Conservation (phyloP, 2,329 filamentous ascomycete species). For the Massarina eburnea region DNA sequence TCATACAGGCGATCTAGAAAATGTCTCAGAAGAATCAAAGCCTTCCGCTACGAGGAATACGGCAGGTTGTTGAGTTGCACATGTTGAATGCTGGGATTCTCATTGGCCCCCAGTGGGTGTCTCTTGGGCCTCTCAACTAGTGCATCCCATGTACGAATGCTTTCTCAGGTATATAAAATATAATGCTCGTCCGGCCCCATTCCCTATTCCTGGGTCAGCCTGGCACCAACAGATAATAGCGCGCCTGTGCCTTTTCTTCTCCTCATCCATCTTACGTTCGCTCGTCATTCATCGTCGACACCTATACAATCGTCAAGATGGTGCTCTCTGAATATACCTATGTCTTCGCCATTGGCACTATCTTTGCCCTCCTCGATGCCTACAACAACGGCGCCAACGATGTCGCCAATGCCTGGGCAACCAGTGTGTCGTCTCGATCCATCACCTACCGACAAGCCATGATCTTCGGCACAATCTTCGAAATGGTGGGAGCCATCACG, state of each 20-base stretch:
- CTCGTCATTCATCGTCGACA: background rate
- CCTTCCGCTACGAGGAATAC: background rate
- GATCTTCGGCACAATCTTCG: constrained; percentile 49
- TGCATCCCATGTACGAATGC: background rate
- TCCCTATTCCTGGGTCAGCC: constrained; percentile 1
- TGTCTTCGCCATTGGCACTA: constrained; percentile 73
- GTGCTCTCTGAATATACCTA: constrained; percentile 58
- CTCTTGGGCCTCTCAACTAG: background rate
- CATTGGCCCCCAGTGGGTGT: constrained; percentile 1
- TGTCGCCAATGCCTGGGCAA: constrained; percentile 84
- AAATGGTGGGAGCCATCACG: constrained; percentile 51
- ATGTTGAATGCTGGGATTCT: constrained; percentile 1
- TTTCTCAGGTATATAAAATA: constrained; percentile 8
- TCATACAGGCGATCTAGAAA: constrained; percentile 1
- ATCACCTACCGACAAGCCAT: constrained; percentile 67
- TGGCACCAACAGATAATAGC: constrained; percentile 2
- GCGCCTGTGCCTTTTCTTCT: background rate
- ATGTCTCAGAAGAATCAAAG: constrained; percentile 3
- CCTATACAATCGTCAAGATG: constrained; percentile 7
- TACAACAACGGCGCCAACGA: constrained; percentile 82
- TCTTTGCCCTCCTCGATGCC: constrained; percentile 75
- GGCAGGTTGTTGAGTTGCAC: constrained; percentile 1
- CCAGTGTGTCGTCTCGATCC: constrained; percentile 77
- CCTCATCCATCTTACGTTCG: background rate
- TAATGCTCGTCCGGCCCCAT: constrained; percentile 2